These are phyloP conservation scores for Amanita rimosa DNA, from an alignment of 768 basidiomycete genomes.

Conservation along the genomic window DNA sequence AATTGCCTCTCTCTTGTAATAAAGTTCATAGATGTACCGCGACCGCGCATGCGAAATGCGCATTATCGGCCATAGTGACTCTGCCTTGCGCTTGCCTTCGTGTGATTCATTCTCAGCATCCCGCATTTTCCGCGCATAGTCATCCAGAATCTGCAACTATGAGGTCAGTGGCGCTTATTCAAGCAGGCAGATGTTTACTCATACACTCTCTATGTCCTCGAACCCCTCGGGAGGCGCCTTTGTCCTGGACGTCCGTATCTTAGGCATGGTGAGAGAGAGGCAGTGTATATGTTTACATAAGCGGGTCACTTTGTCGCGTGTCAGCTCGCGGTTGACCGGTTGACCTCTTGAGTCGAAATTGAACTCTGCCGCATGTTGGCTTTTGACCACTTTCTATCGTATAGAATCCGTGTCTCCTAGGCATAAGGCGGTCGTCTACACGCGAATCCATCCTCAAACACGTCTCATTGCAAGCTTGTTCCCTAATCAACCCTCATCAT, in stretches of 20 bases:
- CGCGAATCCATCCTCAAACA: background rate
- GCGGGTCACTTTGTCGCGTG: background rate
- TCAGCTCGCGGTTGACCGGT: background rate
- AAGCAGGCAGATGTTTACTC: slow-evolving; percentile 12
- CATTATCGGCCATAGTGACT: slow-evolving; percentile 97
- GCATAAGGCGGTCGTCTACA: background rate
- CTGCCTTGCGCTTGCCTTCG: slow-evolving; percentile 93
- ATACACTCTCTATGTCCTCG: slow-evolving; percentile 81
- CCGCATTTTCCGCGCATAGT: slow-evolving; percentile 98
- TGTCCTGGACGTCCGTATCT: slow-evolving; percentile 85
- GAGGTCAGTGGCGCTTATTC: background rate
- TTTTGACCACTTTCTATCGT: background rate
- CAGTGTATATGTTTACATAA: slow-evolving; percentile 12
- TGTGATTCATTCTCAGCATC: slow-evolving; percentile 98
- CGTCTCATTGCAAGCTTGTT: background rate
- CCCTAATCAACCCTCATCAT: slow-evolving; percentile 23
- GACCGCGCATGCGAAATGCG: slow-evolving; percentile 94
- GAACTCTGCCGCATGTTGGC: background rate
- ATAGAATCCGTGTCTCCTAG: background rate
- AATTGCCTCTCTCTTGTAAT: slow-evolving; percentile 97
- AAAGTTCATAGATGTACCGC: slow-evolving; percentile 94
- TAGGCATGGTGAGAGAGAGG: slow-evolving; percentile 46
- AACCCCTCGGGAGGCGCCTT: slow-evolving; percentile 93
- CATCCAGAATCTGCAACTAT: slow-evolving; percentile 72
- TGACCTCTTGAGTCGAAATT: background rate